Evolutionary conservation across 768 basidiomycete species (phyloP).

Genomic region (Xerocomellus dryophilus): DNA sequence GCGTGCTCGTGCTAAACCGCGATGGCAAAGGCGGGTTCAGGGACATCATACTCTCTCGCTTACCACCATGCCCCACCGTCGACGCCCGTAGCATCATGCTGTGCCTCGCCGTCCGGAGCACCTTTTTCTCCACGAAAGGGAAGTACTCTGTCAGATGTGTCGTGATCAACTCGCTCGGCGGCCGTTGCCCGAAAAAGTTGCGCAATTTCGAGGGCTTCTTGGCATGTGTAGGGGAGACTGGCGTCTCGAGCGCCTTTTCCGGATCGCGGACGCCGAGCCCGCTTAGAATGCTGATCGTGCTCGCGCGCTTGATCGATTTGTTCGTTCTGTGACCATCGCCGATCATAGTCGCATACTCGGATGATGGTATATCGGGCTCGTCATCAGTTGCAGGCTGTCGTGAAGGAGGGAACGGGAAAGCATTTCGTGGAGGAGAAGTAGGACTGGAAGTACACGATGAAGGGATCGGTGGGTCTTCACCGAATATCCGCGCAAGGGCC

Average conservation of each 20-base stretch:
- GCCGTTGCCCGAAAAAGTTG: constrained; percentile 98
- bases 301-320: constrained; percentile 70
- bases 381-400: constrained; percentile 29
- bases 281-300: constrained; percentile 90
- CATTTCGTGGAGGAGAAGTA: constrained; percentile 28
- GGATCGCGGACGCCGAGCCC: constrained; percentile 87
- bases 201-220: constrained; percentile 70
- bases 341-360: constrained; percentile 31
- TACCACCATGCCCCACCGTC: constrained; percentile 36
- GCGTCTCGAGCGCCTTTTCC: constrained; percentile 58
- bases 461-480: constrained; percentile 38
- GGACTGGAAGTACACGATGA: constrained; percentile 34
- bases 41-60: constrained; percentile 45
- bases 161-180: constrained; percentile 95
- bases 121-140: constrained; percentile 89
- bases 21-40: constrained; percentile 43
- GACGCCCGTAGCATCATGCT: constrained; percentile 71
- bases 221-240: constrained; percentile 47
- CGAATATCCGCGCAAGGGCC: constrained; percentile 46
- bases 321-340: constrained; percentile 25
- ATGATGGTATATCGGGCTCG: constrained; percentile 35
- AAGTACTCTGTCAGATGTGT: constrained; percentile 94
- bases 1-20: constrained; percentile 35
- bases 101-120: constrained; percentile 83
- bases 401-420: constrained; percentile 8